Conservation (phyloP, 139 green algal species). For the Pleodorina starrii region DNA sequence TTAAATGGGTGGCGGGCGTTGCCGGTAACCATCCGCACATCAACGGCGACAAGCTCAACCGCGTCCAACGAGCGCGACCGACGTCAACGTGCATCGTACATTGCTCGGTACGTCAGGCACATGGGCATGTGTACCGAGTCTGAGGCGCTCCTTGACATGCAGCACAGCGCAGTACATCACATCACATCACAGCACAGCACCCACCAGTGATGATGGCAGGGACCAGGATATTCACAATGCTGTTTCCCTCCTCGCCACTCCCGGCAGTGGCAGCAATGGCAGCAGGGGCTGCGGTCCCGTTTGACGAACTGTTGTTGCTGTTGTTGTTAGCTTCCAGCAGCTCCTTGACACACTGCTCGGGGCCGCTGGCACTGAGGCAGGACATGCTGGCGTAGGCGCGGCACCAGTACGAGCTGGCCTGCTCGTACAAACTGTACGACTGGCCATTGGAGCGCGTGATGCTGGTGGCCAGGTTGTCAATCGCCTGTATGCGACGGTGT, state of each 20-base stretch:
- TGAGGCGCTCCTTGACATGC: too few species aligned
- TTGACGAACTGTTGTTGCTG: neutral
- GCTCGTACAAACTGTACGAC: slow-evolving; percentile 34
- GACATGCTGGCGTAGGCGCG: slow-evolving; percentile 28
- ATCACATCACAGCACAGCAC: too few species aligned
- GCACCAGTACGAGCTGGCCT: slow-evolving; percentile 20
- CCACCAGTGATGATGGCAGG: slow-evolving; percentile 26
- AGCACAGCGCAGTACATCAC: too few species aligned
- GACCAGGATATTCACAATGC: neutral
- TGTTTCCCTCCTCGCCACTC: neutral
- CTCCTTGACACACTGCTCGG: slow-evolving; percentile 31
- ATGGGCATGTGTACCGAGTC: too few species aligned
- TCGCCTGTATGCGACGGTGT: neutral
- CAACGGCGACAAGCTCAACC: too few species aligned
- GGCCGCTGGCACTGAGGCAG: slow-evolving; percentile 32
- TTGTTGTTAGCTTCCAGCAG: neutral
- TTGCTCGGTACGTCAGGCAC: too few species aligned
- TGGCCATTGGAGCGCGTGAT: slow-evolving; percentile 15
- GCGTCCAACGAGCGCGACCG: too few species aligned
- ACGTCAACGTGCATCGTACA: too few species aligned
- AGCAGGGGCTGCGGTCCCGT: neutral
- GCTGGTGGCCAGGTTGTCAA: slow-evolving; percentile 19
- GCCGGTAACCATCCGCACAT: too few species aligned
- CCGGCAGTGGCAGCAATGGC: too few species aligned
- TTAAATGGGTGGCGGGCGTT: too few species aligned